Evolutionary conservation across 768 basidiomycete genomes (phyloP).

Genomic region (Rhodotorula graminis): DNA sequence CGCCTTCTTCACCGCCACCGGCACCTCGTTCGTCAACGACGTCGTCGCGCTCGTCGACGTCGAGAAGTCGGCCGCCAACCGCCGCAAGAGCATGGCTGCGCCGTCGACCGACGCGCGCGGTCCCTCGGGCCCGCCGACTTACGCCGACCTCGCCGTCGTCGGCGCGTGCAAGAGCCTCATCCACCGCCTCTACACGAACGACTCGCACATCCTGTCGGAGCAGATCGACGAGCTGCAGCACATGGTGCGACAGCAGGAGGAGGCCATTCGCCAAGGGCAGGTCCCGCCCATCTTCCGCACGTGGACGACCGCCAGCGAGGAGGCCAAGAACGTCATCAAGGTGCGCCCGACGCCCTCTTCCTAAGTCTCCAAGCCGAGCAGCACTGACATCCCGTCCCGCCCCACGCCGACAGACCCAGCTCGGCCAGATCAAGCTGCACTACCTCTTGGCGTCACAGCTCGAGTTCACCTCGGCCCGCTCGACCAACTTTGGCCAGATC

Average conservation of each 20-base stretch:
- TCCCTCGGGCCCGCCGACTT: slow-evolving; percentile 15
- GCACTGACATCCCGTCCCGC: neutral
- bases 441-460: slow-evolving; percentile 28
- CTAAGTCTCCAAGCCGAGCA: too few relatives aligned
- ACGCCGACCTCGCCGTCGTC: slow-evolving; percentile 31
- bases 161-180: slow-evolving; percentile 28
- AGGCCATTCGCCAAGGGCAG: slow-evolving; percentile 10
- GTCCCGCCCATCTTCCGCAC: slow-evolving; percentile 37
- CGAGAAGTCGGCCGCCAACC: slow-evolving; percentile 5
- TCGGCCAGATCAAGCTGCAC: slow-evolving; percentile 39
- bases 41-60: slow-evolving; percentile 30
- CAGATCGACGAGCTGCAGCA: slow-evolving; percentile 9
- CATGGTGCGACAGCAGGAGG: slow-evolving; percentile 8
- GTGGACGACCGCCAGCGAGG: slow-evolving; percentile 35
- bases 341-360: slow-evolving; percentile 7
- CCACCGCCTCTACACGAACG: slow-evolving; percentile 29
- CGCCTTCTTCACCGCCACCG: slow-evolving; percentile 37
- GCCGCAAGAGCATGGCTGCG: slow-evolving; percentile 35
- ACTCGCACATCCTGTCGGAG: slow-evolving; percentile 7
- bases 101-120: neutral
- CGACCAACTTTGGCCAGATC: slow-evolving; percentile 25
- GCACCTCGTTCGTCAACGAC: slow-evolving; percentile 40
- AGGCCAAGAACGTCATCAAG: slow-evolving; percentile 35
- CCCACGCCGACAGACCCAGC: slow-evolving; percentile 30
- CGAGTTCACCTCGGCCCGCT: slow-evolving; percentile 41